Conservation (phyloP, 495 filamentous ascomycete genomes). For the Penicillium cataractarum region DNA sequence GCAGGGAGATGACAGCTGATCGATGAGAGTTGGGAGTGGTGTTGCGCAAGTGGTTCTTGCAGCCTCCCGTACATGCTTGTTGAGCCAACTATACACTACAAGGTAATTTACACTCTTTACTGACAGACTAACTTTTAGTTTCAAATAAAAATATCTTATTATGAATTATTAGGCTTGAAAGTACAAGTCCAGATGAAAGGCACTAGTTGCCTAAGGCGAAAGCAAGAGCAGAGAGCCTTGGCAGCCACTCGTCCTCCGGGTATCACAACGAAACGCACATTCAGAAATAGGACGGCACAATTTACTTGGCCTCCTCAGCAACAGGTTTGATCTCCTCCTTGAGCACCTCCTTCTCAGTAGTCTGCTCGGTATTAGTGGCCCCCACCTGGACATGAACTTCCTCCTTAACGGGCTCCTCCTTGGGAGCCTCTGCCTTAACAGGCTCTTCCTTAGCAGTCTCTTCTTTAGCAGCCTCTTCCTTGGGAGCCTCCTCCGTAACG, state of each 20-base stretch:
- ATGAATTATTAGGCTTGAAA: not conserved
- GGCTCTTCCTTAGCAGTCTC: constrained; percentile 24
- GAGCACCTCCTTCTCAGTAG: not conserved
- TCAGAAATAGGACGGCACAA: constrained; percentile 5
- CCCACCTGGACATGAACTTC: not conserved
- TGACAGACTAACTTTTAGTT: not conserved
- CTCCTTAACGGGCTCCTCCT: constrained; percentile 20
- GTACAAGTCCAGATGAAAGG: not conserved
- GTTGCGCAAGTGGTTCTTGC: constrained; percentile 22
- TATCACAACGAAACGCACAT: constrained; percentile 29
- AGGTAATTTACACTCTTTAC: not conserved
- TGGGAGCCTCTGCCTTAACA: constrained; percentile 16
- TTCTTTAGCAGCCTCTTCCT: constrained; percentile 23
- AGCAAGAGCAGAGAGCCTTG: constrained; percentile 25
- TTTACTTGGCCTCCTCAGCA: constrained; percentile 34
- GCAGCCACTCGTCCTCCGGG: constrained; percentile 30
- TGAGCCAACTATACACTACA: not conserved
- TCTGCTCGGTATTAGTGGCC: constrained; percentile 12
- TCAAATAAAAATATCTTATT: constrained; percentile 1
- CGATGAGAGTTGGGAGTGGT: constrained; percentile 13
- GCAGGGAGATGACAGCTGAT: constrained; percentile 17
- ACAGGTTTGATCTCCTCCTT: constrained; percentile 21
- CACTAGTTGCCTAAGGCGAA: constrained; percentile 11
- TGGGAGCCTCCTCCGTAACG: constrained; percentile 18
- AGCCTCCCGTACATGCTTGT: constrained; percentile 20